Evolutionary conservation across 106 monocot species (phyloP).

Genomic region (Phalaenopsis aphrodite): DNA sequence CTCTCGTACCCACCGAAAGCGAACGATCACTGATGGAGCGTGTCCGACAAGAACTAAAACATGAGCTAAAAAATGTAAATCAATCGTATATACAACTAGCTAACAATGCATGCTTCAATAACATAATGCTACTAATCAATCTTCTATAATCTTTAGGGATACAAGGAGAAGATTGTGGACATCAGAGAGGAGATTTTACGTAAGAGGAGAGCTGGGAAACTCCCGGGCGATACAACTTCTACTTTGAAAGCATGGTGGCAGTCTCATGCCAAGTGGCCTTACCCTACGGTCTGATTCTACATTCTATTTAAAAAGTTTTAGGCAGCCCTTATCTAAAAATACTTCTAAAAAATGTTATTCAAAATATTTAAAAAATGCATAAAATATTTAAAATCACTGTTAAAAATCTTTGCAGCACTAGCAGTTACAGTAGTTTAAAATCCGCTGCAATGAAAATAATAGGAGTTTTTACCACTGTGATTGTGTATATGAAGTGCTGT

Average conservation of each 20-base stretch:
- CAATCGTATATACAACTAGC: background rate
- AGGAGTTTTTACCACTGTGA: no score
- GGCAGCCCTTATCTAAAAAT: no score
- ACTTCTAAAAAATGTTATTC: no score
- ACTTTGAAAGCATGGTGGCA: constrained; percentile 74
- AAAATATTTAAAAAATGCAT: no score
- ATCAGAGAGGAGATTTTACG: constrained; percentile 69
- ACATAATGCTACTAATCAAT: background rate
- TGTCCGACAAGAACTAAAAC: constrained; percentile 23
- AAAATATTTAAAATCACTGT: no score
- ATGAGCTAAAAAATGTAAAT: constrained; percentile 16
- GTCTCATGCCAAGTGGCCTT: constrained; percentile 74
- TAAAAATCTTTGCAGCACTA: no score
- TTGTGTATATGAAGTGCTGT: no score
- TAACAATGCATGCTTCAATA: no score
- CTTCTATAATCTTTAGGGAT: constrained; percentile 25
- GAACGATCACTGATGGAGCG: constrained; percentile 23
- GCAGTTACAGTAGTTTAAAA: no score
- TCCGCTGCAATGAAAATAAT: no score
- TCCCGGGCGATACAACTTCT: constrained; percentile 62
- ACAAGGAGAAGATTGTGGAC: constrained; percentile 73
- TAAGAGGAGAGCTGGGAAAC: constrained; percentile 64
- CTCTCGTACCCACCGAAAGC: constrained; percentile 17
- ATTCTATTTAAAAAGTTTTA: background rate
- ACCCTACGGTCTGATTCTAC: constrained; percentile 38